Evolutionary conservation across 805 yeast genomes (phyloP).

Genomic region (Hanseniaspora taiwanica): DNA sequence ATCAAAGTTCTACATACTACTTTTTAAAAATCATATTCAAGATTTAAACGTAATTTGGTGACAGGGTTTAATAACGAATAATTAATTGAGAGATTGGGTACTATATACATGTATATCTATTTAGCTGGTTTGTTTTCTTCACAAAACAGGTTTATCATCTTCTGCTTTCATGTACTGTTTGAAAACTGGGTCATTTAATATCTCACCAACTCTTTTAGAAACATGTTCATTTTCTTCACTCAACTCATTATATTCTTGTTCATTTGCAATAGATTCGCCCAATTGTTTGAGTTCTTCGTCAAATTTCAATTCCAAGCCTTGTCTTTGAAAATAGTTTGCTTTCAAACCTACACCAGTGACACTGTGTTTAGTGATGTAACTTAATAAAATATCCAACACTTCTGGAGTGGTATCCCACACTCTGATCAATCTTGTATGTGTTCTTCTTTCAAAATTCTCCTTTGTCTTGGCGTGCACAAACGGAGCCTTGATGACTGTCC

Average conservation of each 20-base stretch:
- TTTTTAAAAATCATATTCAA: too few species aligned
- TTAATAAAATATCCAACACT: slow-evolving; percentile 67
- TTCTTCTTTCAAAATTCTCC: slow-evolving; percentile 84
- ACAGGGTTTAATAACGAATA: too few species aligned
- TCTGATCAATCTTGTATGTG: slow-evolving; percentile 58
- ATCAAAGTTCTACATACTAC: too few species aligned
- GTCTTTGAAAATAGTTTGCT: slow-evolving; percentile 49
- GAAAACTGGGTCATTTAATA: background rate
- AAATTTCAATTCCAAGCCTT: slow-evolving; percentile 29
- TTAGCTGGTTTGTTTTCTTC: too few species aligned
- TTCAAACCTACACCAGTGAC: slow-evolving; percentile 74
- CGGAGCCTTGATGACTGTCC: slow-evolving; percentile 90
- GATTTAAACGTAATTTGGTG: too few species aligned
- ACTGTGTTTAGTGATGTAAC: slow-evolving; percentile 64
- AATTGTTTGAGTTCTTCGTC: slow-evolving; percentile 3
- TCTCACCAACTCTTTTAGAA: background rate
- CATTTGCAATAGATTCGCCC: slow-evolving; percentile 1
- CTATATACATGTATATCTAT: background rate
- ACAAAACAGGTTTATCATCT: background rate
- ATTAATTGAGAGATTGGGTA: background rate
- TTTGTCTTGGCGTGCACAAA: slow-evolving; percentile 90
- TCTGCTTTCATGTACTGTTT: background rate
- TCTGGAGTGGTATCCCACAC: slow-evolving; percentile 82
- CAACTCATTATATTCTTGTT: background rate
- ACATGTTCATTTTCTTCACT: background rate